These are phyloP conservation scores for Solanum hybrid DNA, from an alignment of 305 asterid genomes.

Conservation along the genomic window DNA sequence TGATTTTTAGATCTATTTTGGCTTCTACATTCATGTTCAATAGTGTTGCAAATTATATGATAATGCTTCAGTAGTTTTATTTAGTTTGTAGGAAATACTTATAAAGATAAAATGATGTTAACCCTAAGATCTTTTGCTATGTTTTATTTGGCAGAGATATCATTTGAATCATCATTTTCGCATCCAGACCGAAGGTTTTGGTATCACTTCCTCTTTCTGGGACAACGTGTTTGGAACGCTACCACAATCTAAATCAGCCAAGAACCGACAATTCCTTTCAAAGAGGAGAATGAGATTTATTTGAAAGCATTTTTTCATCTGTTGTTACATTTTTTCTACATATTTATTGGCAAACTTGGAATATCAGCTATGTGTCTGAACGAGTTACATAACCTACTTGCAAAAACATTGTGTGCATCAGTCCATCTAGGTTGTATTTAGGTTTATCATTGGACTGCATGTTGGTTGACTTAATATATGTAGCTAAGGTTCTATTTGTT, in stretches of 20 bases:
- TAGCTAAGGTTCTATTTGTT: not conserved
- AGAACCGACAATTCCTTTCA: not conserved
- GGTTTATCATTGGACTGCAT: not conserved
- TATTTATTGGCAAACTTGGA: not conserved
- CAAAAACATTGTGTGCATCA: not conserved
- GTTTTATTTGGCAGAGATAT: conserved; percentile 45
- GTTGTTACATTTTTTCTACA: not conserved
- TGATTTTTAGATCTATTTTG: too few species aligned
- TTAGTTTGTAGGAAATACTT: not conserved
- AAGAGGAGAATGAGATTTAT: not conserved
- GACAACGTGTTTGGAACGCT: conserved; percentile 18
- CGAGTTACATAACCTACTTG: not conserved
- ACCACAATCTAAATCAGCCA: not conserved
- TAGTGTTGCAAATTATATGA: not conserved
- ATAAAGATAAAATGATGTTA: not conserved
- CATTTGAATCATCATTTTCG: conserved; percentile 93
- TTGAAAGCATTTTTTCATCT: not conserved
- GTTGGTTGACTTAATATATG: not conserved
- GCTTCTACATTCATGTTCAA: not conserved
- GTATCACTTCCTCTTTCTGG: conserved; percentile 86
- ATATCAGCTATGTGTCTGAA: not conserved
- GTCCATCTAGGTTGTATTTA: not conserved
- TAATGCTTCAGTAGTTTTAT: not conserved
- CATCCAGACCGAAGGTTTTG: conserved; percentile 71
- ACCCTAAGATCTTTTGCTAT: not conserved